These are phyloP conservation scores for Adansonia grandidieri DNA, from an alignment of 441 rosid species.

Conservation along the genomic window DNA sequence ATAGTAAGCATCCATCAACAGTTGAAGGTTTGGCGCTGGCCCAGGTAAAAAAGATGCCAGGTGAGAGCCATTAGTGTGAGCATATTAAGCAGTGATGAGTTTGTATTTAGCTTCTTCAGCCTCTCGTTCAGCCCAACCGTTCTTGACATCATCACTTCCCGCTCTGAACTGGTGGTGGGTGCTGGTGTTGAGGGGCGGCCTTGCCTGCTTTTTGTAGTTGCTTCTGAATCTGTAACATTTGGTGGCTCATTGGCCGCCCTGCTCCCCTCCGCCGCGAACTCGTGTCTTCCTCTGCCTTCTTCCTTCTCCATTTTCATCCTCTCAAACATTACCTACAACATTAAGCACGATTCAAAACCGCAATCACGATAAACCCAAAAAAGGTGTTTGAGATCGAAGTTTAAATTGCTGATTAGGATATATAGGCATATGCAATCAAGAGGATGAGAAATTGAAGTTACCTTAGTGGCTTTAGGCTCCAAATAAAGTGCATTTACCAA, in stretches of 20 bases:
- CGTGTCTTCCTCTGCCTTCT: slow-evolving; percentile 64
- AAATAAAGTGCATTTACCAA: slow-evolving; percentile 56
- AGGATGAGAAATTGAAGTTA: slow-evolving; percentile 18
- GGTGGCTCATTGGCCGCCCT: slow-evolving; percentile 18
- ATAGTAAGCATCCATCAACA: slow-evolving; percentile 23
- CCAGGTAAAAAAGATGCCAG: slow-evolving; percentile 69
- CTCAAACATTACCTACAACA: slow-evolving; percentile 66
- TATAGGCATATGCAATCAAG: not conserved
- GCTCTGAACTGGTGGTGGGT: slow-evolving; percentile 25
- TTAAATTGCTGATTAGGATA: too few species aligned
- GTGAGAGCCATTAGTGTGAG: slow-evolving; percentile 59
- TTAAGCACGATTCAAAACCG: too few species aligned
- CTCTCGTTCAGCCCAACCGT: slow-evolving; percentile 46
- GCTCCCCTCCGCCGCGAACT: slow-evolving; percentile 12
- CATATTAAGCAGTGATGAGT: slow-evolving; percentile 64
- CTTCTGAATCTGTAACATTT: not conserved
- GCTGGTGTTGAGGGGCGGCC: not conserved
- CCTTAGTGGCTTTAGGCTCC: slow-evolving; percentile 85
- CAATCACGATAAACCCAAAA: too few species aligned
- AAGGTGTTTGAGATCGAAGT: too few species aligned
- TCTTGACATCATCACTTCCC: slow-evolving; percentile 38
- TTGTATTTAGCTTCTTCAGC: slow-evolving; percentile 66
- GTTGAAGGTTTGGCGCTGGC: slow-evolving; percentile 40
- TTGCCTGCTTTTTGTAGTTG: not conserved
- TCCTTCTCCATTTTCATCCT: slow-evolving; percentile 72